A percentile compares a stretch with the other conserved stretches of the same genome.
Conservation (phyloP, 169 alveolate genomes). For the Cryptosporidium felis region DNA sequence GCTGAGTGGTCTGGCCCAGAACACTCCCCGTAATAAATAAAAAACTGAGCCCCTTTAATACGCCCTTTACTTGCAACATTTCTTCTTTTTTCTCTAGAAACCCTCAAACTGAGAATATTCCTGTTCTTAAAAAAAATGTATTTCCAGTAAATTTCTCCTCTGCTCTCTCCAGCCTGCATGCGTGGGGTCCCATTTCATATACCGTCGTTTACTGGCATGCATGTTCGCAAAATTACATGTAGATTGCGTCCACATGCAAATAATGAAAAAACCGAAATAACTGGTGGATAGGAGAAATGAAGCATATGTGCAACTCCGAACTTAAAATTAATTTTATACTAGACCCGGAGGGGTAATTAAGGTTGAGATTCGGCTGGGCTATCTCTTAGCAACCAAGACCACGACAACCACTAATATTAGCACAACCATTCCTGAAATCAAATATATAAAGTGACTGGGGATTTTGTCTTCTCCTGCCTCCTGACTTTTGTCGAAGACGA, state of each 20-base stretch:
- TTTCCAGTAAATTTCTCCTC: neutral
- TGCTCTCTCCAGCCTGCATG: neutral
- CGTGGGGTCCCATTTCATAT: slow-evolving; percentile 43
- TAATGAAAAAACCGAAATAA: neutral
- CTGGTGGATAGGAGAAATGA: neutral
- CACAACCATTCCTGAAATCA: neutral
- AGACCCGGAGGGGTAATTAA: neutral
- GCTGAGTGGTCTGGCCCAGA: slow-evolving; percentile 48
- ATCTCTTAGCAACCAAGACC: neutral
- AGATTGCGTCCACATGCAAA: slow-evolving; percentile 25
- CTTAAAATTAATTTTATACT: neutral
- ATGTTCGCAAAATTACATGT: slow-evolving; percentile 59
- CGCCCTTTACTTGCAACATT: slow-evolving; percentile 42
- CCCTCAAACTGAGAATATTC: slow-evolving; percentile 19
- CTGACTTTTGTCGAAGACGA: neutral
- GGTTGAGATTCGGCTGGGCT: too few relatives aligned
- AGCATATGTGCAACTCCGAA: neutral
- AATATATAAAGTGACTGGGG: neutral
- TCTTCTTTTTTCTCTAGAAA: slow-evolving; percentile 12
- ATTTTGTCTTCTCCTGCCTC: neutral
- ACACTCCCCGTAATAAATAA: slow-evolving; percentile 3
- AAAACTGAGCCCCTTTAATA: slow-evolving; percentile 23
- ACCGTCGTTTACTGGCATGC: slow-evolving; percentile 46
- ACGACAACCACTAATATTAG: neutral
- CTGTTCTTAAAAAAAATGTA: slow-evolving; percentile 13